Evolutionary conservation across 345 rosid species (phyloP).

Genomic region (Brassica juncea): DNA sequence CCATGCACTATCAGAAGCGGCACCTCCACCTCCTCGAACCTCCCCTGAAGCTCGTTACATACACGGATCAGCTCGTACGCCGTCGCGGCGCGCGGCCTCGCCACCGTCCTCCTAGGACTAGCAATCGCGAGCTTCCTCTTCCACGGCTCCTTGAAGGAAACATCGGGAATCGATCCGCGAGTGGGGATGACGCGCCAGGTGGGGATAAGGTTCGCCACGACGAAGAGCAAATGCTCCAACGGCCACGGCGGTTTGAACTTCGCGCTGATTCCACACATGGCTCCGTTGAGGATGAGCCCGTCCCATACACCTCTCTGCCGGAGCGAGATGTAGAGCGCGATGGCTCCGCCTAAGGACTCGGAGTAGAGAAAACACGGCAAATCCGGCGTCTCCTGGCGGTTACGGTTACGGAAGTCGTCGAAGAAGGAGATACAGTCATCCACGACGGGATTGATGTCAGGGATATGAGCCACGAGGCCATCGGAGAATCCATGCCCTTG

Average conservation of each 20-base stretch:
- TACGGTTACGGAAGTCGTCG: slow-evolving; percentile 53
- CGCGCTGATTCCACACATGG: slow-evolving; percentile 92
- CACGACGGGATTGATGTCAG: slow-evolving; percentile 74
- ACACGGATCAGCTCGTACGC: slow-evolving; percentile 74
- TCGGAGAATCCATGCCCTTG: slow-evolving; percentile 98
- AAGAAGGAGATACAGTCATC: slow-evolving; percentile 84
- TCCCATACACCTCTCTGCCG: slow-evolving; percentile 72
- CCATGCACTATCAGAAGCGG: slow-evolving; percentile 86
- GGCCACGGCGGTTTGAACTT: slow-evolving; percentile 98
- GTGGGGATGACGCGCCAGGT: slow-evolving; percentile 92
- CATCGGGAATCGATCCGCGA: slow-evolving; percentile 67
- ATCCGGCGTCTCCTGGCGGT: slow-evolving; percentile 36
- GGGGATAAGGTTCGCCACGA: slow-evolving; percentile 69
- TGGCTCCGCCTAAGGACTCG: slow-evolving; percentile 94
- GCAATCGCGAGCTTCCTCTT: slow-evolving; percentile 74
- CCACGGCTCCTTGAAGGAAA: slow-evolving; percentile 84
- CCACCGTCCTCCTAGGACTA: slow-evolving; percentile 63
- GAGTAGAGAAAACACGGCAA: slow-evolving; percentile 82
- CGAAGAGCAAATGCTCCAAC: slow-evolving; percentile 69
- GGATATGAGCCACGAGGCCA: slow-evolving; percentile 72
- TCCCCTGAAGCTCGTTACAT: slow-evolving; percentile 71
- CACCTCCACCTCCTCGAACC: slow-evolving; percentile 79
- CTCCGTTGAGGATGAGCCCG: slow-evolving; percentile 82
- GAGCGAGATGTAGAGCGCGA: slow-evolving; percentile 74
- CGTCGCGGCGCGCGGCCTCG: slow-evolving; percentile 87